Base-by-base conservation (phyloP, 257 asterid genomes). In the Knoxia roxburghii region DNA sequence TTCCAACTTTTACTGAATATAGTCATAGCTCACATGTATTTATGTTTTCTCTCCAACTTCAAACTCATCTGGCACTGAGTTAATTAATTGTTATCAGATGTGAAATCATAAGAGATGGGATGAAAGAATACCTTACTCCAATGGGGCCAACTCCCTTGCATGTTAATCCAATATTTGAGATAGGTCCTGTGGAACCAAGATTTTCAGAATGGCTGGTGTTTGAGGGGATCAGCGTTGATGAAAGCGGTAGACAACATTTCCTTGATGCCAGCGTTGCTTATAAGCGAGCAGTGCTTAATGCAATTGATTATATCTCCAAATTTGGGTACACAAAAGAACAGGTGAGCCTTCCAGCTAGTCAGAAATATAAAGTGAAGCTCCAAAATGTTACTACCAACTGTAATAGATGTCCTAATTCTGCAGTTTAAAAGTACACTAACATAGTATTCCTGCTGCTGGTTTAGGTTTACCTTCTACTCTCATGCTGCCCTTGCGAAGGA, bases 401-500 rank as follows among this genome's bases (percentile, higher is more conserved):
- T 9, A 33, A 26, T 8, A 20, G 29, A 35, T 59, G 5, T 18
- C 18, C 27, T 57, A 32, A 57, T 57, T 33, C 41, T 32, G 5
- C 26, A 58, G 46, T 35, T 2, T 2, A 27, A 48, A 18, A 20
- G 43, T 58, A 21, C 5, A 71, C 67, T 14, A 12, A 10, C 41
- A 48, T 35, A 30, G 54, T 60, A 20, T 24, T 58, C 51, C 56
- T 64, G 45, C 33, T 70, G 68, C 48, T 74, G 60, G n/a, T n/a
- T 66, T 78, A 89, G 98, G 89, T 81, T 1, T 94, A 94, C 75
- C 95, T 94, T 78, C 82, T 90, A 45, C 89, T 90, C 41, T 93
- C 99, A 4, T 93, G 99, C 82, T 88, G 96, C 82, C 99, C 97
- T 35, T 93, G 97, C 48, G 97, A 93, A 83, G 99, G 97, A 74